Conservation (phyloP, 179 eudicot species). For the Gypsophila paniculata region DNA sequence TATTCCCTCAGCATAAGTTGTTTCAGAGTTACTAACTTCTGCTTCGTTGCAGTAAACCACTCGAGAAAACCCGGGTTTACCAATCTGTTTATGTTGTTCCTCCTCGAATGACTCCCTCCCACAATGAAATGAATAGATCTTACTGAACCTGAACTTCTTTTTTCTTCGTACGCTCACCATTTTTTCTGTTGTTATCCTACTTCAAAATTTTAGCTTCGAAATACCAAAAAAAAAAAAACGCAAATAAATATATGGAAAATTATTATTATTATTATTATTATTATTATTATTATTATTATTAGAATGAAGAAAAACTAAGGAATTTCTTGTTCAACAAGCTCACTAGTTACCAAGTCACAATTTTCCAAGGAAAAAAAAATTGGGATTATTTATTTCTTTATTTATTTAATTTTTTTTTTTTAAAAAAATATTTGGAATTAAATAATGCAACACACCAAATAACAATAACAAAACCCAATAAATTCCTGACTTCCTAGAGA, state of each 20-base stretch:
- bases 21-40: not conserved
- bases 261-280: too few relatives aligned
- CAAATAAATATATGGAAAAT: not conserved
- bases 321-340: conserved; percentile 4
- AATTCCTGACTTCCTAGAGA: conserved; percentile 28
- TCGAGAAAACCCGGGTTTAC: conserved; percentile 84
- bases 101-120: conserved; percentile 36
- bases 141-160: conserved; percentile 62
- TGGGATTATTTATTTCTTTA: too few relatives aligned
- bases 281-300: too few relatives aligned
- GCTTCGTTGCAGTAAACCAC: conserved; percentile 72
- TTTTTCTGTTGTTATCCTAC: not conserved
- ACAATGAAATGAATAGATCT: conserved; percentile 76
- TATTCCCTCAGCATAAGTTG: too few relatives aligned
- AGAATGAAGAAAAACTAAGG: not conserved
- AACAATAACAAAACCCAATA: conserved; percentile 30
- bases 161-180: conserved; percentile 49
- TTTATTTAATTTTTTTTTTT: not conserved
- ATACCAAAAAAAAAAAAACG: not conserved
- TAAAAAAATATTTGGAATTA: conserved; percentile 12
- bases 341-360: not conserved
- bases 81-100: conserved; percentile 69
- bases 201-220: not conserved
- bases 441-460: conserved; percentile 23
- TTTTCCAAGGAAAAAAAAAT: not conserved